Base-by-base conservation (phyloP, 805 yeast genomes). In the Wickerhamomyces chaumierensis region DNA sequence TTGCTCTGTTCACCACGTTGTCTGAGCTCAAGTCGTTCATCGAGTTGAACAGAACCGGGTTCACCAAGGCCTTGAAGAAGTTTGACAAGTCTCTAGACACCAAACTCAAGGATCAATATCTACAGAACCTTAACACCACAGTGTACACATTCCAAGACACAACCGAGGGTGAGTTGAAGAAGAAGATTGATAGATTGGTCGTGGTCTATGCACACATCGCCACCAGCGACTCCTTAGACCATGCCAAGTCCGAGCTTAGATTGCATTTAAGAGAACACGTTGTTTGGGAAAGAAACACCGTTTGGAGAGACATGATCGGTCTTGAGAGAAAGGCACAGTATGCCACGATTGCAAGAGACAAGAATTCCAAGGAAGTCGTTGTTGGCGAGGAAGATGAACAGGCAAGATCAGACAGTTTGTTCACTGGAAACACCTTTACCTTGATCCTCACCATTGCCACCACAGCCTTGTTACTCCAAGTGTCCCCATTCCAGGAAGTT, bases 261-360 rank as follows among this genome's bases (percentile, higher is more conserved):
- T 52, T 73, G 42, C 71, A 75, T 62, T 61, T 90, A 46, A 69
- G 96, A 46, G 98, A 90, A 51, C 94, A 90, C 57, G 83, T 90
- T 28, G 95, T 88, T 16, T 90, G 96, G 94, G 97, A 90, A 61
- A 73, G 98, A 58, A 87, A 87, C 57, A 90, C 96, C 0, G 96
- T 90, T 21, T 90, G 98, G 98, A 79, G 92, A 55, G 96, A 90
- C 58, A 79, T 90, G 81, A 81, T 90, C 55, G 90, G 92, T 18
- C 61, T 88, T 49, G 96, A 88, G 56, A 72, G 95, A 48, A 83
- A 83, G 51, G 67, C 88, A 1, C 90, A 87, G 50, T 86, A 85
- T 17, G 87, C 88, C 45, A 63, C 60, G 36, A 57, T 69, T 20
- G 62, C 58, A 27, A 57, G 49, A 57, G 47, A 48, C 47, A 47